These are phyloP conservation scores for Colletotrichum gigasporum DNA, from an alignment of 2,329 filamentous ascomycete species.

Conservation along the genomic window DNA sequence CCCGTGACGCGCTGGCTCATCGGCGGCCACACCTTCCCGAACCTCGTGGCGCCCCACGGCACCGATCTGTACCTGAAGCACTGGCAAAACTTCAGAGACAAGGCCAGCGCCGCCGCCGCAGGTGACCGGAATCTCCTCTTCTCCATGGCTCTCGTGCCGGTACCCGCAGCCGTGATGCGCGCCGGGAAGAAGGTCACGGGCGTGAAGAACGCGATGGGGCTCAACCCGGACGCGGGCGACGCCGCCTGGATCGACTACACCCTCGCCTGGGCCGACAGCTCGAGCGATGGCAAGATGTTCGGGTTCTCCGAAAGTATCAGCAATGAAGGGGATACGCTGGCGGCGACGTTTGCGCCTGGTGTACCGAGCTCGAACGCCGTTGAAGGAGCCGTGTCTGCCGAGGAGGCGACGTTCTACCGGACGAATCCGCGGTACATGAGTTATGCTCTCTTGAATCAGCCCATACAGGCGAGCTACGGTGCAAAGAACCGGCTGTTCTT, in stretches of 20 bases:
- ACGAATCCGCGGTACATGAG: constrained; percentile 1
- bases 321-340: no score
- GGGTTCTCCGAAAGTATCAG: no score
- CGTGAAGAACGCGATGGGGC: constrained; percentile 1
- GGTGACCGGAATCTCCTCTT: no score
- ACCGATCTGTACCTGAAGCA: no score
- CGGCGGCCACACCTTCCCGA: no score
- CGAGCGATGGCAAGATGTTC: no score
- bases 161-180: not conserved
- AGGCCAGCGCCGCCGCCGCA: no score
- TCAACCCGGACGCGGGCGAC: not conserved
- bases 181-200: not conserved
- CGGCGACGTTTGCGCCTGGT: no score
- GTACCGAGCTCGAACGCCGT: no score
- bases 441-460: not conserved
- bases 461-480: not conserved
- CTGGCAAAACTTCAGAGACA: no score
- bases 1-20: no score
- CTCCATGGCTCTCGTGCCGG: not conserved
- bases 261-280: not conserved
- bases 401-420: not conserved
- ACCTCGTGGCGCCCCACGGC: no score
- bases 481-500: not conserved
- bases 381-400: not conserved
- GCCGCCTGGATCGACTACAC: not conserved